phyloP scores from a whole-genome alignment of 306 rosid genomes.

The Astragalus membranaceus region DNA sequence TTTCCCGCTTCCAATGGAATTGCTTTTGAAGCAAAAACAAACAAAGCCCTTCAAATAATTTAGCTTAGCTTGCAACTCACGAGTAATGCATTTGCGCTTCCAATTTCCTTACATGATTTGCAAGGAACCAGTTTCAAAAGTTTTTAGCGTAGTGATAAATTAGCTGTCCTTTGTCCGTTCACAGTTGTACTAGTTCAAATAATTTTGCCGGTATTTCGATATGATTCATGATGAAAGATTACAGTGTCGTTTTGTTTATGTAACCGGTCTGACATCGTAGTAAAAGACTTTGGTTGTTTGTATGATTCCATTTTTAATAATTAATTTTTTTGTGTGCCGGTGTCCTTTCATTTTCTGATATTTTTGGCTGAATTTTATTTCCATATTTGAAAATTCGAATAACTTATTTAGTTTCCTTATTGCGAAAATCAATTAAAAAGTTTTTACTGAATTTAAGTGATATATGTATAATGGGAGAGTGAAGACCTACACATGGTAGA shows the following conservation, averaged over 20 bases:
- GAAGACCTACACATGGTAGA: background rate
- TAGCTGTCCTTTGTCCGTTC: background rate
- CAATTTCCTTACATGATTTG: background rate
- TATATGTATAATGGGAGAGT: background rate
- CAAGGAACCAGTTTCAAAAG: constrained; percentile 14
- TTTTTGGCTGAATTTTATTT: background rate
- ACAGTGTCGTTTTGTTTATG: background rate
- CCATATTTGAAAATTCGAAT: background rate
- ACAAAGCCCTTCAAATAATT: background rate
- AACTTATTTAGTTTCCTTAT: constrained; percentile 16
- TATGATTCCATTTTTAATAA: background rate
- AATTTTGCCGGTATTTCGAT: background rate
- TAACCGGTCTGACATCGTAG: background rate
- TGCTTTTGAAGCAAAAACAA: background rate
- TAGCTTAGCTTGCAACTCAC: background rate
- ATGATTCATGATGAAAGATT: background rate
- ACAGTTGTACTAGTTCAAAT: background rate
- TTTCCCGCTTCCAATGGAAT: background rate
- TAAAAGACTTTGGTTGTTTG: background rate
- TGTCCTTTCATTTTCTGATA: background rate
- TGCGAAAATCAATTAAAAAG: background rate
- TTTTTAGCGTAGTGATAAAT: constrained; percentile 23
- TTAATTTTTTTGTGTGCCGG: background rate
- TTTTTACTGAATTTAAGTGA: background rate
- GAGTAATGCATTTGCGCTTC: background rate